phyloP scores from a whole-genome alignment of 352 stramenopile species.

The Phytophthora ramorum region DNA sequence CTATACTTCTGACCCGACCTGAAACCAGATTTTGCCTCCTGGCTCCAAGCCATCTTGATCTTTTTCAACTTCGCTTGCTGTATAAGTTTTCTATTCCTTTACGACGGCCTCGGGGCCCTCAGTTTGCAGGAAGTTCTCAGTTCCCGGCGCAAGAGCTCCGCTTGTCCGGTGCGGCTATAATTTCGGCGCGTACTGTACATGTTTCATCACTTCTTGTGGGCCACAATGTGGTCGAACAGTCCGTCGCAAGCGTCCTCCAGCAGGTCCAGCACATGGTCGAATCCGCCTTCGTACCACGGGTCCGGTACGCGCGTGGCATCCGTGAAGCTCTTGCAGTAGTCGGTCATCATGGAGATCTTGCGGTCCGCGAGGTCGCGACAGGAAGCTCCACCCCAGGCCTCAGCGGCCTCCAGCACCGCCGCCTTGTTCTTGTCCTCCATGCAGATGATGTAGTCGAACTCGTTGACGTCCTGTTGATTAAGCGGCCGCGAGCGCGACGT shows the following conservation, averaged over 20 bases:
- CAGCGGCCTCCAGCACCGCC: constrained; percentile 84
- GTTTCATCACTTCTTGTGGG: constrained; percentile 12
- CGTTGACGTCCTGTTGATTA: constrained; percentile 68
- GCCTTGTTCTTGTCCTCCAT: constrained; percentile 90
- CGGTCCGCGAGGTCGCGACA: constrained; percentile 53
- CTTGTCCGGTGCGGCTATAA: too few species aligned
- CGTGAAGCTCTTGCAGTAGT: constrained; percentile 81
- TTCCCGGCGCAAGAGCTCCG: too few species aligned
- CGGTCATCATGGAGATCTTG: constrained; percentile 87
- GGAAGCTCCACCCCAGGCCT: constrained; percentile 78
- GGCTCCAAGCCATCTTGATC: too few species aligned
- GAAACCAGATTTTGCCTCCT: too few species aligned
- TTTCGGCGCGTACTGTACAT: too few species aligned
- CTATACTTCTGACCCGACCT: too few species aligned
- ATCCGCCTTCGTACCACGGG: constrained; percentile 90
- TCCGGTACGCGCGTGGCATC: constrained; percentile 71
- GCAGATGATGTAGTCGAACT: constrained; percentile 91
- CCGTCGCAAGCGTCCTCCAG: constrained; percentile 88
- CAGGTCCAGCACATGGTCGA: constrained; percentile 90
- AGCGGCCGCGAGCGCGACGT: constrained; percentile 83
- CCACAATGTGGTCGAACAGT: constrained; percentile 66
- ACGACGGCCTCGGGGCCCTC: too few species aligned
- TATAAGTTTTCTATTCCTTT: too few species aligned
- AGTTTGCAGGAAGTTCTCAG: too few species aligned
- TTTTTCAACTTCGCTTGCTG: too few species aligned